These are phyloP conservation scores for Boletellus sp. DNA, from an alignment of 768 basidiomycete genomes.

Conservation along the genomic window DNA sequence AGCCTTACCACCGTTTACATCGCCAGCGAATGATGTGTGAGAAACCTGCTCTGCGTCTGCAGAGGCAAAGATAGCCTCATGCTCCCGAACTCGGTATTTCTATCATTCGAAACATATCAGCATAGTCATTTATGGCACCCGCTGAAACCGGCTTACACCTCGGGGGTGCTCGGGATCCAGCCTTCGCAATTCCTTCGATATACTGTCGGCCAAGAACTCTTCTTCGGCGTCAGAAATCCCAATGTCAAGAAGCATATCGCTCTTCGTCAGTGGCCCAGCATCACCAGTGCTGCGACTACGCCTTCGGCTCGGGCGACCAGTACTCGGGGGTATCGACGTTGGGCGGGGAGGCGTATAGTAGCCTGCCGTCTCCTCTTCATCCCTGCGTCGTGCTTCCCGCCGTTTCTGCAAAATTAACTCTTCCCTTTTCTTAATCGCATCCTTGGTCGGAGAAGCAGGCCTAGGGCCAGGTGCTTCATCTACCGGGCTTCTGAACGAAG, in stretches of 20 bases:
- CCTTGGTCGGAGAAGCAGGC: conserved; percentile 54
- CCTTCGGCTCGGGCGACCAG: conserved; percentile 53
- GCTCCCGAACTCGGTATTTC: conserved; percentile 82
- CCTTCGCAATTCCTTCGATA: conserved; percentile 69
- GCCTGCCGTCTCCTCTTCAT: conserved; percentile 43
- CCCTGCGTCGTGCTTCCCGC: conserved; percentile 54
- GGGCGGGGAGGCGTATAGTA: conserved; percentile 33
- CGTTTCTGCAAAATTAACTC: conserved; percentile 69
- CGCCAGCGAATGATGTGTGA: conserved; percentile 72
- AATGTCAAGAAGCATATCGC: conserved; percentile 36
- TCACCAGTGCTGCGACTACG: conserved; percentile 81
- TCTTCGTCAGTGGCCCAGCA: conserved; percentile 43
- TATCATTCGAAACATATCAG: conserved; percentile 29
- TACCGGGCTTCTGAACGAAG: conserved; percentile 33
- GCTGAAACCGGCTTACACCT: conserved; percentile 20
- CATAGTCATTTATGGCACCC: background rate
- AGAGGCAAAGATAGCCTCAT: conserved; percentile 77
- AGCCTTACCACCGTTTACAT: conserved; percentile 74
- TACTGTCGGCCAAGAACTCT: conserved; percentile 61
- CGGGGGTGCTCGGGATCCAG: conserved; percentile 36
- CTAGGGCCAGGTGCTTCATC: conserved; percentile 33
- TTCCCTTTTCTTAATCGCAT: conserved; percentile 64
- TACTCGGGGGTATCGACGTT: conserved; percentile 18
- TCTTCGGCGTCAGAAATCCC: conserved; percentile 41
- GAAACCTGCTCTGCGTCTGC: conserved; percentile 68